These are phyloP conservation scores for Hanseniaspora singularis DNA, from an alignment of 805 yeast species.

Conservation along the genomic window DNA sequence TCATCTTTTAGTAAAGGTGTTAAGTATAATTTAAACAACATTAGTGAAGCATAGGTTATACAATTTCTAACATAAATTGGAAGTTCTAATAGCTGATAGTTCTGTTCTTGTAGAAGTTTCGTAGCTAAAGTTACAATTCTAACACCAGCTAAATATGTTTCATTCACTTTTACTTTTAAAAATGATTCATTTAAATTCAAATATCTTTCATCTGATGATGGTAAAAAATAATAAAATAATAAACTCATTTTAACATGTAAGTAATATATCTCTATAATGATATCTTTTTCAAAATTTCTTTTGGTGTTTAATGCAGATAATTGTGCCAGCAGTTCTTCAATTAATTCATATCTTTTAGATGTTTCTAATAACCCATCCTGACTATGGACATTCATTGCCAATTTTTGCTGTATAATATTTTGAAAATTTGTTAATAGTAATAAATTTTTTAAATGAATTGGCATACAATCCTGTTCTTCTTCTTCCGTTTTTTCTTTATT, in stretches of 20 bases:
- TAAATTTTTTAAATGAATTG: constrained; percentile 58
- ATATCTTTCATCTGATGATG: constrained; percentile 80
- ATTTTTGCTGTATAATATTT: constrained; percentile 65
- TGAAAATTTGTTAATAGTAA: constrained; percentile 70
- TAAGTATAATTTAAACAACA: constrained; percentile 68
- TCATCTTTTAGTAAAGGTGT: constrained; percentile 55
- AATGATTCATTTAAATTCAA: constrained; percentile 30
- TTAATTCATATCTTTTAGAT: constrained; percentile 63
- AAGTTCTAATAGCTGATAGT: constrained; percentile 54
- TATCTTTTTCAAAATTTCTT: constrained; percentile 50
- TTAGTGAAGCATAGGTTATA: constrained; percentile 66
- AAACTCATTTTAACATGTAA: constrained; percentile 69
- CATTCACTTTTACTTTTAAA: constrained; percentile 58
- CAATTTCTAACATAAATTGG: constrained; percentile 82
- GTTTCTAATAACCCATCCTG: constrained; percentile 87
- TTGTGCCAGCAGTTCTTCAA: constrained; percentile 68
- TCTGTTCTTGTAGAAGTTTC: constrained; percentile 48
- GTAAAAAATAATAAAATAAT: constrained; percentile 78
- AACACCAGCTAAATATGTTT: constrained; percentile 71
- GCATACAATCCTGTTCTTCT: constrained; percentile 31
- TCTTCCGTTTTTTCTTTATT: constrained; percentile 50
- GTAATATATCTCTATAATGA: constrained; percentile 63
- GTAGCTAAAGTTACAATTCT: constrained; percentile 69
- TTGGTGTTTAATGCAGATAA: constrained; percentile 58
- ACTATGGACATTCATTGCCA: constrained; percentile 75